Conservation (phyloP, 2,329 filamentous ascomycete genomes). For the Claviceps lovelessii region DNA sequence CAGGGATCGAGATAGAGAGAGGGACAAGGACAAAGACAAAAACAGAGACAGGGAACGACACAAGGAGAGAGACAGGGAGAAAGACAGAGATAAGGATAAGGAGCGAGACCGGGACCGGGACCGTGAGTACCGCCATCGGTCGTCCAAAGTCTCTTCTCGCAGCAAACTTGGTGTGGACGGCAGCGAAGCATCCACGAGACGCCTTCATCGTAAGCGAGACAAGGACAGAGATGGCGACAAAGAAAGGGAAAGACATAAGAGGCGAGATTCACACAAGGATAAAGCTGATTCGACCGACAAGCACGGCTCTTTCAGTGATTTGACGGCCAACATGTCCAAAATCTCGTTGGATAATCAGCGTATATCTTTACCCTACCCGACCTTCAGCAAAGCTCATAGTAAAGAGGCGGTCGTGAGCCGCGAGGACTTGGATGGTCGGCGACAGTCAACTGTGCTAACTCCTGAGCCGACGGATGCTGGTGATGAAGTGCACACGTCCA, state of each 20-base stretch:
- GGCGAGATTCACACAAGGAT: constrained; percentile 20
- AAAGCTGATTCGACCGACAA: constrained; percentile 16
- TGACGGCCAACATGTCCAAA: constrained; percentile 32
- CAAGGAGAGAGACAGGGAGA: background rate
- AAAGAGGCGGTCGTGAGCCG: constrained; percentile 64
- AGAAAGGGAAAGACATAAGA: constrained; percentile 22
- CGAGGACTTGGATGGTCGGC: constrained; percentile 30
- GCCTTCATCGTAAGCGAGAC: constrained; percentile 17
- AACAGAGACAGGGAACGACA: constrained; percentile 14
- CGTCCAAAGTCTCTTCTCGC: constrained; percentile 26
- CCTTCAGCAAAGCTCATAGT: constrained; percentile 81
- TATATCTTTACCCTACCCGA: constrained; percentile 56
- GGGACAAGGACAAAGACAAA: background rate
- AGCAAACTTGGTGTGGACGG: constrained; percentile 26
- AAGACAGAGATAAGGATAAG: background rate
- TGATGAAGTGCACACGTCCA: constrained; percentile 24
- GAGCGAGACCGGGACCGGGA: constrained; percentile 11
- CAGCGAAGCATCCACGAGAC: constrained; percentile 25
- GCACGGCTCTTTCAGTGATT: constrained; percentile 30
- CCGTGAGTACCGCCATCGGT: constrained; percentile 23
- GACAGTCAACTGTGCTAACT: constrained; percentile 36
- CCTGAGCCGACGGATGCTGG: constrained; percentile 60
- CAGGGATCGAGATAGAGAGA: constrained; percentile 16
- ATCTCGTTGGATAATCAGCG: constrained; percentile 28
- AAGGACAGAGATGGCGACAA: constrained; percentile 17